phyloP scores from a whole-genome alignment of 768 basidiomycete species.

The Butyriboletus loyo region DNA sequence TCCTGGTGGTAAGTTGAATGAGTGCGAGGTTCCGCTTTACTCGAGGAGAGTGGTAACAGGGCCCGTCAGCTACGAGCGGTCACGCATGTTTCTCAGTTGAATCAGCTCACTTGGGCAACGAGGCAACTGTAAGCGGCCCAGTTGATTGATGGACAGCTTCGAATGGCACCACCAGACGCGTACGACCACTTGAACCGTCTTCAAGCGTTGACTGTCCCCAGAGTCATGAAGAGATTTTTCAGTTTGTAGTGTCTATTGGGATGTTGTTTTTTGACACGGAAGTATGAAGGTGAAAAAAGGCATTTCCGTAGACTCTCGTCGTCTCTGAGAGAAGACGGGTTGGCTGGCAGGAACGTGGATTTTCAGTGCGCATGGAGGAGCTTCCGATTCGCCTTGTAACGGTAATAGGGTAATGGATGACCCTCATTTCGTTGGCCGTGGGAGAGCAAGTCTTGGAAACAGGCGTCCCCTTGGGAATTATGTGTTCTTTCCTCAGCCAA shows the following conservation, averaged over 20 bases:
- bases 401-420: slow-evolving; percentile 6
- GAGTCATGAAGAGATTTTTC: neutral
- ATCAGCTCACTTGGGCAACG: neutral
- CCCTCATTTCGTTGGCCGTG: slow-evolving; percentile 4
- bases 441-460: slow-evolving; percentile 3
- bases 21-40: neutral
- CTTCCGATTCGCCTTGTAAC: slow-evolving; percentile 6
- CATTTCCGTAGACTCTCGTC: neutral
- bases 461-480: slow-evolving; percentile 11
- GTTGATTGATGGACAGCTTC: neutral
- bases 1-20: neutral
- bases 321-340: slow-evolving; percentile 3
- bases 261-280: neutral
- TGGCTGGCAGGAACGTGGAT: slow-evolving; percentile 11
- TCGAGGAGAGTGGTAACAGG: neutral
- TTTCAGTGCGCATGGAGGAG: slow-evolving; percentile 6
- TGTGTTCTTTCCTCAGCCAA: slow-evolving; percentile 1
- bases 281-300: neutral
- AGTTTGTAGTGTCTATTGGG: neutral
- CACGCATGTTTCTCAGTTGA: neutral
- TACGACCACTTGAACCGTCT: neutral
- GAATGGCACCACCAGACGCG: neutral
- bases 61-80: neutral
- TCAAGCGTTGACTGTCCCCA: neutral
- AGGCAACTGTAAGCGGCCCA: neutral